These are phyloP conservation scores for Wickerhamiella lipophila DNA, from an alignment of 805 yeast genomes.

Conservation along the genomic window DNA sequence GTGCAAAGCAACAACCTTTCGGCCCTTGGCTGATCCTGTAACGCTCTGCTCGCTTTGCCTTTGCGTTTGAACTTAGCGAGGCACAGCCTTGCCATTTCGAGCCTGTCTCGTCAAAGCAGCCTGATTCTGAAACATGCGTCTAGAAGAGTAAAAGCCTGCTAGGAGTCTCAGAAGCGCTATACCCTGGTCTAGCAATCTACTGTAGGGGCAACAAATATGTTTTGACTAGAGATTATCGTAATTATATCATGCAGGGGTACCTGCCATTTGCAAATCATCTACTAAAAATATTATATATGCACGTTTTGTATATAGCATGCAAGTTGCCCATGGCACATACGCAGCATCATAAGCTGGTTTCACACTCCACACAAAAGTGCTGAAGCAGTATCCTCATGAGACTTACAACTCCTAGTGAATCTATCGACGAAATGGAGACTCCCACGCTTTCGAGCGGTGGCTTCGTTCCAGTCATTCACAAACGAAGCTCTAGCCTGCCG, in stretches of 20 bases:
- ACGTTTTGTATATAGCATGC: conserved; percentile 1
- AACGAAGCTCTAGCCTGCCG: conserved; percentile 16
- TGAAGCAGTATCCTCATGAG: background rate
- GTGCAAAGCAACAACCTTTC: background rate
- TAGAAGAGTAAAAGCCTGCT: background rate
- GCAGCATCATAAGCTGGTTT: conserved; percentile 6
- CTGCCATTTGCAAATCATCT: conserved; percentile 2
- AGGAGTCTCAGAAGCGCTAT: background rate
- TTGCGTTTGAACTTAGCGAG: background rate
- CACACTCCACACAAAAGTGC: conserved; percentile 5
- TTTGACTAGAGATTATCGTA: background rate
- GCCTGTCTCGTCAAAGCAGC: background rate
- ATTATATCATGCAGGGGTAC: background rate
- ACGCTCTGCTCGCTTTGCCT: background rate
- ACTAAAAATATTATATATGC: background rate
- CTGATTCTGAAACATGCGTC: background rate
- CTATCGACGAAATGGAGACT: background rate
- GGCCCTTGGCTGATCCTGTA: background rate
- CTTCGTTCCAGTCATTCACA: conserved; percentile 8
- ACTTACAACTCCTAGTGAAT: background rate
- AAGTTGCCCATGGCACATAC: conserved; percentile 2
- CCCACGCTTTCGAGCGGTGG: conserved; percentile 2
- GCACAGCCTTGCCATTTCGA: background rate
- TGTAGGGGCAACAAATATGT: background rate
- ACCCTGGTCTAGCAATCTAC: background rate